Evolutionary conservation across 495 filamentous ascomycete species (phyloP).

Genomic region (Aspergillus cavernicola): DNA sequence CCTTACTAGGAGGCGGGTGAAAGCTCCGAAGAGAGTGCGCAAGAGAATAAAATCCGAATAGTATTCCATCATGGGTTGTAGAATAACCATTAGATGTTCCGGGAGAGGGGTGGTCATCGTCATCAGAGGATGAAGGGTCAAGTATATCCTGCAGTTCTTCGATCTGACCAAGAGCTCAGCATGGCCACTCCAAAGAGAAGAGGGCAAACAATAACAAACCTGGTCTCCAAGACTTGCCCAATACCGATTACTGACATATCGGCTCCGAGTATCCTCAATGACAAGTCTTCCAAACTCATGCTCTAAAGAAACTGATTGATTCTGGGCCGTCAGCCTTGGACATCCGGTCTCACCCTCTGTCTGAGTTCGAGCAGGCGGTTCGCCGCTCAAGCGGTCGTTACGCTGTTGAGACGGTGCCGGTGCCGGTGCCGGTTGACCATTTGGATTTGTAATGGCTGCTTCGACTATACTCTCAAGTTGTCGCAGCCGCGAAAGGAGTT

Average conservation of each 20-base stretch:
- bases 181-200: constrained; percentile 3
- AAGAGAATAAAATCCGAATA: constrained; percentile 65
- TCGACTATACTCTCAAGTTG: constrained; percentile 81
- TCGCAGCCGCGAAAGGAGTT: constrained; percentile 71
- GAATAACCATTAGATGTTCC: constrained; percentile 42
- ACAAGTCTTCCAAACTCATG: constrained; percentile 78
- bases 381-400: constrained; percentile 5
- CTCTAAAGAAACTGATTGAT: constrained; percentile 40
- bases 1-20: constrained; percentile 57
- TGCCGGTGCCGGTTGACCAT: background rate
- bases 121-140: constrained; percentile 60
- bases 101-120: constrained; percentile 60
- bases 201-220: constrained; percentile 39
- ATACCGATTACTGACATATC: constrained; percentile 85
- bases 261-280: constrained; percentile 72
- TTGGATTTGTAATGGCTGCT: background rate
- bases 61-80: constrained; percentile 63
- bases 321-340: constrained; percentile 24
- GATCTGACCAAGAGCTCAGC: constrained; percentile 43
- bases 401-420: constrained; percentile 10
- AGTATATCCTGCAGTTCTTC: constrained; percentile 70
- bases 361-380: constrained; percentile 11
- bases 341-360: constrained; percentile 19
- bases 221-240: constrained; percentile 89
- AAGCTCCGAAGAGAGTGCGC: constrained; percentile 42